phyloP scores from a whole-genome alignment of 495 filamentous ascomycete genomes.

The Staphylotrichum tortipilum region DNA sequence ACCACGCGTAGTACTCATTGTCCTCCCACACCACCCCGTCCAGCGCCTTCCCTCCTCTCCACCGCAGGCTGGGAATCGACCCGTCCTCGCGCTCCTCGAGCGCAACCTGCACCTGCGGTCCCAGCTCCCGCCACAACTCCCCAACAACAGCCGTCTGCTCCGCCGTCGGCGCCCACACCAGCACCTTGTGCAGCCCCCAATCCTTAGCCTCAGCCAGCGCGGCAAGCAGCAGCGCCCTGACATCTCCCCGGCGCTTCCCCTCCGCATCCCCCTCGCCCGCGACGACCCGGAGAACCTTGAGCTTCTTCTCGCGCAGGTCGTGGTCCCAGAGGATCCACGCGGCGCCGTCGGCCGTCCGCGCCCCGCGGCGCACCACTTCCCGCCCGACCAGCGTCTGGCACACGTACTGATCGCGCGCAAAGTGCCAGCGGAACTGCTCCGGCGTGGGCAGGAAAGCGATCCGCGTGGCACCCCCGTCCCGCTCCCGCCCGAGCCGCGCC shows the following conservation, averaged over 20 bases:
- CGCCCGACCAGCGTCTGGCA: slow-evolving; percentile 5
- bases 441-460: slow-evolving; percentile 7
- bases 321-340: slow-evolving; percentile 15
- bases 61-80: slow-evolving; percentile 16
- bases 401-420: slow-evolving; percentile 11
- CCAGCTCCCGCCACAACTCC: slow-evolving; percentile 10
- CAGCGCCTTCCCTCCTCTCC: slow-evolving; percentile 4
- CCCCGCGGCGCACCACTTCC: slow-evolving; percentile 9
- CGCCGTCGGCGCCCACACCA: slow-evolving; percentile 7
- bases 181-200: slow-evolving; percentile 14
- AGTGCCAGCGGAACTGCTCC: slow-evolving; percentile 14
- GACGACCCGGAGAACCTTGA: slow-evolving; percentile 9
- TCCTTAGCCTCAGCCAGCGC: slow-evolving; percentile 11
- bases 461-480: background rate
- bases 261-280: background rate
- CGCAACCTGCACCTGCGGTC: background rate
- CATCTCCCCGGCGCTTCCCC: background rate
- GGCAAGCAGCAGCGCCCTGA: slow-evolving; percentile 7
- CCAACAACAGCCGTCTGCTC: background rate
- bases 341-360: slow-evolving; percentile 1
- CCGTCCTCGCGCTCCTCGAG: slow-evolving; percentile 16
- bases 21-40: slow-evolving; percentile 8
- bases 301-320: slow-evolving; percentile 17
- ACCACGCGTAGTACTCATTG: slow-evolving; percentile 14
- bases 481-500: background rate